phyloP scores from a whole-genome alignment of 768 basidiomycete genomes.

The Agrocybe praecox region DNA sequence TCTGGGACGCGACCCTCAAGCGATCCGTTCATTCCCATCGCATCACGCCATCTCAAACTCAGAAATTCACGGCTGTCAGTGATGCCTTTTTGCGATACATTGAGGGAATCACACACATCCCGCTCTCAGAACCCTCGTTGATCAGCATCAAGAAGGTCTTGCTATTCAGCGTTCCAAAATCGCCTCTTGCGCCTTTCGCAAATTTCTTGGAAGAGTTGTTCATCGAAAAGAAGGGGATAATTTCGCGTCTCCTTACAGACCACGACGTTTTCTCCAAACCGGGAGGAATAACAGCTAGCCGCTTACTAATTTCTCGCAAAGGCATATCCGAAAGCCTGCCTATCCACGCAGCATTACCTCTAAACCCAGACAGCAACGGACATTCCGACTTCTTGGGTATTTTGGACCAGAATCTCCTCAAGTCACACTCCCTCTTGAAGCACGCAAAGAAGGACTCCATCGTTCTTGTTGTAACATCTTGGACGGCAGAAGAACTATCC shows the following conservation, averaged over 20 bases:
- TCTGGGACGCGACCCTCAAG: constrained; percentile 43
- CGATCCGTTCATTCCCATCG: constrained; percentile 55
- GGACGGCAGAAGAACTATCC: constrained; percentile 74
- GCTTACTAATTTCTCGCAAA: constrained; percentile 65
- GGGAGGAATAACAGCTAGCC: constrained; percentile 69
- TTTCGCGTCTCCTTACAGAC: constrained; percentile 63
- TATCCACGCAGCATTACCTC: constrained; percentile 56
- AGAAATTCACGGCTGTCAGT: constrained; percentile 48
- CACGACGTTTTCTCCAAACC: constrained; percentile 77
- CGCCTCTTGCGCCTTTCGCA: constrained; percentile 57
- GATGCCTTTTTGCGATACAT: constrained; percentile 47
- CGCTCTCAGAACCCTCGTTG: constrained; percentile 35
- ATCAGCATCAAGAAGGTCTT: constrained; percentile 60
- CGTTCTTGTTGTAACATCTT: constrained; percentile 74
- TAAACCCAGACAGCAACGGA: constrained; percentile 47
- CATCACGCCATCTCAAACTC: constrained; percentile 57
- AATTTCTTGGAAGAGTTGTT: constrained; percentile 63
- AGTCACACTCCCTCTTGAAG: constrained; percentile 72
- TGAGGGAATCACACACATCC: constrained; percentile 28
- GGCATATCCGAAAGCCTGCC: constrained; percentile 45
- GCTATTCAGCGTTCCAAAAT: constrained; percentile 61
- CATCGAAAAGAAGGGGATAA: constrained; percentile 48
- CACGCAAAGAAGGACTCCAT: constrained; percentile 67
- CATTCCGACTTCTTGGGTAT: constrained; percentile 73
- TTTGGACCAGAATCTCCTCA: constrained; percentile 76